Conservation (phyloP, 176 grass and related monocot species). For the Ensete glaucum region DNA sequence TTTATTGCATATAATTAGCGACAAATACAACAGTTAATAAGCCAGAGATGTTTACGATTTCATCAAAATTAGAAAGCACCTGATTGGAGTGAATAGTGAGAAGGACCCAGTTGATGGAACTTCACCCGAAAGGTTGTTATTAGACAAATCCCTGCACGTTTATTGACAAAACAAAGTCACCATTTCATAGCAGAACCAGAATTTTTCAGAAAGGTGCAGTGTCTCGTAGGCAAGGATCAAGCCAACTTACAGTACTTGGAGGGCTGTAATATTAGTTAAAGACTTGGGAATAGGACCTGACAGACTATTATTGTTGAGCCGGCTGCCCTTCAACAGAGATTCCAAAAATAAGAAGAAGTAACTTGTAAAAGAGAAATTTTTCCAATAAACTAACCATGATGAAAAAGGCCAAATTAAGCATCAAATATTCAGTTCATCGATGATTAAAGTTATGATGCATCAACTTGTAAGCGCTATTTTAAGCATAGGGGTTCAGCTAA, state of each 20-base stretch:
- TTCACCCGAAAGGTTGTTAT: conserved; percentile 5
- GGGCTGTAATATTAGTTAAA: neutral
- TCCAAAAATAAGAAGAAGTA: neutral
- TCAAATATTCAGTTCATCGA: too few relatives aligned
- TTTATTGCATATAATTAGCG: neutral
- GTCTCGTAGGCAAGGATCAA: neutral
- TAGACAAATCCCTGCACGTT: conserved; percentile 1
- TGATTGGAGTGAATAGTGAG: conserved; percentile 9
- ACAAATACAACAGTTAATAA: neutral
- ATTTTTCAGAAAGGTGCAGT: neutral
- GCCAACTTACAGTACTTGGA: conserved; percentile 10
- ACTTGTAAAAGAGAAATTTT: neutral
- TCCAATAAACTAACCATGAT: neutral
- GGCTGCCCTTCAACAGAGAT: conserved; percentile 3
- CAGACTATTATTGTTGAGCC: conserved; percentile 8
- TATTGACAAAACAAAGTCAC: neutral
- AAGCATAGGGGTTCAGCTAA: too few relatives aligned
- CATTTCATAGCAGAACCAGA: neutral
- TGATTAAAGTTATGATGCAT: too few relatives aligned
- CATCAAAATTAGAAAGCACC: neutral
- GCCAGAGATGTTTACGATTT: neutral
- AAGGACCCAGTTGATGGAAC: conserved; percentile 10
- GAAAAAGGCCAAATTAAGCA: too few relatives aligned
- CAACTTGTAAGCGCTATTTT: too few relatives aligned
- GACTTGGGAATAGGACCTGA: conserved; percentile 3